These are phyloP conservation scores for Malus sieversii DNA, from an alignment of 306 rosid species.

Conservation along the genomic window DNA sequence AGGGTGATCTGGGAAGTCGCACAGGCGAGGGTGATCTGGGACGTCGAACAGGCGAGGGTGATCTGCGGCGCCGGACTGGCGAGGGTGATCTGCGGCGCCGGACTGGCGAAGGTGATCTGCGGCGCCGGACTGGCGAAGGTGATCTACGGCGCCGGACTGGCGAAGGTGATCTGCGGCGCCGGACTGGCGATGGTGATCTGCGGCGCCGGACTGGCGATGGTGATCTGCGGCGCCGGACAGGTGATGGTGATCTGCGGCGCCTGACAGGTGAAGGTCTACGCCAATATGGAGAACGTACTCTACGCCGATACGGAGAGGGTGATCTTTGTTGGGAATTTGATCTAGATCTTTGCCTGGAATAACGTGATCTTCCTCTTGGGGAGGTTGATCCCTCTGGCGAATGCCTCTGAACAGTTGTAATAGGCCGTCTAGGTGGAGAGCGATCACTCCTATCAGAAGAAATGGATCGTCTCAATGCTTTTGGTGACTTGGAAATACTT, in stretches of 20 bases:
- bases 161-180: background rate
- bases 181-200: background rate
- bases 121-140: constrained; percentile 13
- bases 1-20: constrained; percentile 9
- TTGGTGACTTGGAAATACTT: constrained; percentile 59
- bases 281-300: constrained; percentile 11
- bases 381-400: constrained; percentile 44
- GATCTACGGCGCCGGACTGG: background rate
- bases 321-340: constrained; percentile 18
- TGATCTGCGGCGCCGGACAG: constrained; percentile 12
- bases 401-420: constrained; percentile 44
- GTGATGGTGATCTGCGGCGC: constrained; percentile 25
- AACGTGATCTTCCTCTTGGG: constrained; percentile 19
- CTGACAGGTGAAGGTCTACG: constrained; percentile 14
- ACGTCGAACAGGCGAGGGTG: constrained; percentile 15
- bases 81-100: constrained; percentile 24
- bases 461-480: constrained; percentile 35
- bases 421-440: constrained; percentile 42
- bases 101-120: constrained; percentile 10
- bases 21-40: constrained; percentile 13
- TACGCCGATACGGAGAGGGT: constrained; percentile 20
- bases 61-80: constrained; percentile 10
- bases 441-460: constrained; percentile 42
- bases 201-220: constrained; percentile 20
- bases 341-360: constrained; percentile 24